Evolutionary conservation across 2,329 filamentous ascomycete species (phyloP).

Genomic region (Botrytis fabae): DNA sequence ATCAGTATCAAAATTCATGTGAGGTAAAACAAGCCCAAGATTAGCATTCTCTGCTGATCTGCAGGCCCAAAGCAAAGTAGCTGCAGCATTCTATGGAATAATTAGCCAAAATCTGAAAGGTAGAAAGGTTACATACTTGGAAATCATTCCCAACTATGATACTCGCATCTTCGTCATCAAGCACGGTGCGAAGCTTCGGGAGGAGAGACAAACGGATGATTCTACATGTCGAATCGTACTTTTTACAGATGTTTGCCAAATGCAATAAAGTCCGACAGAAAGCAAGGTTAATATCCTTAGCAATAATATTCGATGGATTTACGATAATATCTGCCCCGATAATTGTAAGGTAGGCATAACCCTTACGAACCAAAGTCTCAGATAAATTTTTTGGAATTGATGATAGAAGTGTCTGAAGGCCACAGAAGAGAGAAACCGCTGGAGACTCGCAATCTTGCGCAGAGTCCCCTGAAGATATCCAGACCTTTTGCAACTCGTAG

Average conservation of each 20-base stretch:
- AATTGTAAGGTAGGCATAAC: conserved; percentile 35
- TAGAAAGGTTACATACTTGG: conserved; percentile 29
- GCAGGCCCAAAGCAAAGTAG: conserved; percentile 32
- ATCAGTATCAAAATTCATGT: conserved; percentile 30
- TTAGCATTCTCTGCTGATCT: conserved; percentile 12
- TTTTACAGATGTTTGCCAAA: conserved; percentile 32
- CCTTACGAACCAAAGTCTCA: conserved; percentile 38
- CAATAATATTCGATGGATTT: conserved; percentile 26
- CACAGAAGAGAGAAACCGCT: conserved; percentile 28
- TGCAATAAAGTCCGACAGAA: conserved; percentile 34
- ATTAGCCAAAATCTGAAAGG: conserved; percentile 22
- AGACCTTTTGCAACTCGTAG: conserved; percentile 33
- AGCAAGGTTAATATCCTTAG: conserved; percentile 23
- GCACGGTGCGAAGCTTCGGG: conserved; percentile 28
- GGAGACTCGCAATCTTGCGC: conserved; percentile 25
- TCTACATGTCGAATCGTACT: conserved; percentile 33
- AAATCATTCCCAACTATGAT: conserved; percentile 33
- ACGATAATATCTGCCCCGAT: conserved; percentile 36
- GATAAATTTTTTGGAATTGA: conserved; percentile 31
- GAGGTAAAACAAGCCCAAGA: neutral
- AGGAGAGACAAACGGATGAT: conserved; percentile 32
- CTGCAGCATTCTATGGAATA: conserved; percentile 28
- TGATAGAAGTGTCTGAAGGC: conserved; percentile 34
- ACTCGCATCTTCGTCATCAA: conserved; percentile 22
- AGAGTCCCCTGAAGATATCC: conserved; percentile 22